Conservation (phyloP, 2,329 filamentous ascomycete species). For the Aspergillus latus region DNA sequence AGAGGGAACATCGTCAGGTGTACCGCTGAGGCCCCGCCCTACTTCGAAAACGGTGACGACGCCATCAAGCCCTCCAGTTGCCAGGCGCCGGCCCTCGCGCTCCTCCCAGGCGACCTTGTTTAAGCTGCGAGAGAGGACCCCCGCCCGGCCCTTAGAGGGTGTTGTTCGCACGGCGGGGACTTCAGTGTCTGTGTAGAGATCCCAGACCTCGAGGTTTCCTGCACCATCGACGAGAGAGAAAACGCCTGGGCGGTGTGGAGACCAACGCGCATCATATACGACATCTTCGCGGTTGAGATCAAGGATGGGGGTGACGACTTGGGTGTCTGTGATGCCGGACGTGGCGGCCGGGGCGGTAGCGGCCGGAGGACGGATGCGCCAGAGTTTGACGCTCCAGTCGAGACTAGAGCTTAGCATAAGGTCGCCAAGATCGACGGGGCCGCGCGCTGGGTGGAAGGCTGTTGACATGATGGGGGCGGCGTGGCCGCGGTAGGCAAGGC, state of each 20-base stretch:
- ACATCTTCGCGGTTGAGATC: constrained; percentile 94
- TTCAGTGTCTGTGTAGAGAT: constrained; percentile 87
- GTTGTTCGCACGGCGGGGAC: constrained; percentile 81
- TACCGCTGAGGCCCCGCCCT: constrained; percentile 67
- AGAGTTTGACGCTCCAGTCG: constrained; percentile 96
- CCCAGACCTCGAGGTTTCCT: constrained; percentile 91
- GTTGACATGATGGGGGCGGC: constrained; percentile 94
- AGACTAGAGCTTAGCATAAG: constrained; percentile 87
- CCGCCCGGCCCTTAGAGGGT: constrained; percentile 62
- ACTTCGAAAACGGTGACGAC: constrained; percentile 93
- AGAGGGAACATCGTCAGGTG: constrained; percentile 75
- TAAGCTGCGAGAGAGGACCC: constrained; percentile 77
- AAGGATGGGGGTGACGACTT: constrained; percentile 70
- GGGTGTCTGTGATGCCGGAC: constrained; percentile 40
- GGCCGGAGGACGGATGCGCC: constrained; percentile 71
- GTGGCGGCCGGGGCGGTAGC: constrained; percentile 40
- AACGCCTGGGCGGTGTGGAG: constrained; percentile 86
- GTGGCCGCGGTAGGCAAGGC: constrained; percentile 85
- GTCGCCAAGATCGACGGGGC: constrained; percentile 91
- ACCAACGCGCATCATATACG: constrained; percentile 96
- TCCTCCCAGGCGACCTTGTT: constrained; percentile 96
- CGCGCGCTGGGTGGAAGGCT: constrained; percentile 89
- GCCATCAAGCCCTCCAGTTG: constrained; percentile 89
- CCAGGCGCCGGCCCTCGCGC: constrained; percentile 80
- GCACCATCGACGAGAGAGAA: constrained; percentile 94